Evolutionary conservation across 2,329 filamentous ascomycete species (phyloP), one percentile per base, ranked within the genome.

Genomic region (Pseudonectria buxi): DNA sequence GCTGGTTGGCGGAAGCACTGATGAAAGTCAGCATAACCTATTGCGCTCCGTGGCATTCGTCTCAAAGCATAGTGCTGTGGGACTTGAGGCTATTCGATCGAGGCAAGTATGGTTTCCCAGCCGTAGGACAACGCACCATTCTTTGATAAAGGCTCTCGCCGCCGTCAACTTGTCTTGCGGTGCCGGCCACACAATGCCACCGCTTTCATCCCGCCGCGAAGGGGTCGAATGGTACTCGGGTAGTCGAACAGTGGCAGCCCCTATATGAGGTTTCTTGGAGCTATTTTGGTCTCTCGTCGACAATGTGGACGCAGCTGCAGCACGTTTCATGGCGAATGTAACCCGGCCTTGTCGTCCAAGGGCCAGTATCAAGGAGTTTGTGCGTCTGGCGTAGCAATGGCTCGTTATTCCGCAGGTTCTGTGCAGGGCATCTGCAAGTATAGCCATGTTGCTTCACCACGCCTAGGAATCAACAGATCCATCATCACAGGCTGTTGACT

Each of bases 151-250:
- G 2, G 56, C 47, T 33, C 74, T 64, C 3, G 78, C 79, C 7
- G 57, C 56, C 9, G 72, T 58, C 25, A 83, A 74, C 35, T 80
- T 72, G 10, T 56, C 55, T 33, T 54, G 56, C 2, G 76, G 71
- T 1, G 79, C 79, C 3, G 80, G 80, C 80, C 79, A 83, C 31
- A 80, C 62, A 2, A 67, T 58, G 9, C 63, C 59, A 2, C 74
- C 76, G 13, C 59, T 45, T 1, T 61, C 58, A 40, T 70, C 65
- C 35, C 52, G 35, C 5, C 24, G 24, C 2, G 40, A 45, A 1
- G 36, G 32, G 1, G 40, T 45, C 14, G 37, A 13, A 14, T 50
- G 40, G 30, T 50, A 44, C 6, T 42, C 43, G 2, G 45, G 35
- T 3, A 38, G 9, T 14, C 27, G 22, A 9, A 6, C 4, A 7